Evolutionary conservation across 2,329 filamentous ascomycete species (phyloP).

Genomic region (Fusarium newnesense): DNA sequence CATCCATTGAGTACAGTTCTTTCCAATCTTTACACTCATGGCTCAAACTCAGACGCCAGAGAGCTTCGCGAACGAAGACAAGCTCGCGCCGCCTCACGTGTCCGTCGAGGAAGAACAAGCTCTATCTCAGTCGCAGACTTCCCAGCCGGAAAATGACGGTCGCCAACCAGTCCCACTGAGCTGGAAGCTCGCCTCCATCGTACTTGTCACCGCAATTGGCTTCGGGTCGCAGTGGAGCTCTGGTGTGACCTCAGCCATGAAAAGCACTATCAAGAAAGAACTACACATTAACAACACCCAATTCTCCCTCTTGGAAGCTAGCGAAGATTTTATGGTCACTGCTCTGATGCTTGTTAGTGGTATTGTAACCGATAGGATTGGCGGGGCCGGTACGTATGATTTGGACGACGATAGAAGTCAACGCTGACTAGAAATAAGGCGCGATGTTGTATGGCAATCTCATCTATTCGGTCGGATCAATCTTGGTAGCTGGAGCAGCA

Average conservation of each 20-base stretch:
- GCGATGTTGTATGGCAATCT: conserved; percentile 62
- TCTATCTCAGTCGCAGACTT: background rate
- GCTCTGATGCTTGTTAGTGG: conserved; percentile 64
- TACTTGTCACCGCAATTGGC: conserved; percentile 62
- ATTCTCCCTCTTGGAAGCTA: conserved; percentile 66
- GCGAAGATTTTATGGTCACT: conserved; percentile 70
- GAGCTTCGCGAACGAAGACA: background rate
- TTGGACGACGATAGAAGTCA: accelerated
- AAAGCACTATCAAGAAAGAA: conserved; percentile 68
- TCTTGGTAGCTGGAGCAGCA: conserved; percentile 66
- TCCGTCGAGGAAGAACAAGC: background rate
- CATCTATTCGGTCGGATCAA: conserved; percentile 65
- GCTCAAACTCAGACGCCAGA: background rate
- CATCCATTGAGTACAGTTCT: background rate
- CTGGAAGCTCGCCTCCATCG: conserved; percentile 50
- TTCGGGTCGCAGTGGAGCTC: conserved; percentile 68
- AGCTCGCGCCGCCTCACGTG: background rate
- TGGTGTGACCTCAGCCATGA: conserved; percentile 68
- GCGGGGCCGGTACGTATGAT: conserved; percentile 57
- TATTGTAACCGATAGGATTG: conserved; percentile 65
- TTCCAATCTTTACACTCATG: background rate
- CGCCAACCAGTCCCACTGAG: background rate
- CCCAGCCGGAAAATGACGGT: background rate
- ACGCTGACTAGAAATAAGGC: conserved; percentile 1
- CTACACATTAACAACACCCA: conserved; percentile 68